Evolutionary conservation across 192 early-diverging fungal genomes (phyloP).

Genomic region (Backusella macrospora): DNA sequence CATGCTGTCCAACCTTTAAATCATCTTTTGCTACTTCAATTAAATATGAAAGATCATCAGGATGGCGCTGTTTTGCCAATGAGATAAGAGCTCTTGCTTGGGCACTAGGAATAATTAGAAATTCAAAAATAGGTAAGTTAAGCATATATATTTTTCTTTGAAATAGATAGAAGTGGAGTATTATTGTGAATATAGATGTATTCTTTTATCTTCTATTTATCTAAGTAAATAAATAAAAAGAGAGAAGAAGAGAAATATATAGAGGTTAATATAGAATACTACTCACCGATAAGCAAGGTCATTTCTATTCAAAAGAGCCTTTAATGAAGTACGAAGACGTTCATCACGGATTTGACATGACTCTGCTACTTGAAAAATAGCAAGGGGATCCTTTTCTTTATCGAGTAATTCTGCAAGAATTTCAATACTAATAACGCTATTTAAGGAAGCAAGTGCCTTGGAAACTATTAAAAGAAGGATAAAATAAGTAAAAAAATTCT

Average conservation of each 20-base stretch:
- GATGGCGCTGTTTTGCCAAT: conserved; percentile 49
- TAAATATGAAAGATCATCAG: conserved; percentile 45
- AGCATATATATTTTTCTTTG: too few relatives aligned
- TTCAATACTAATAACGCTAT: conserved; percentile 37
- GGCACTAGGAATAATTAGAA: background rate
- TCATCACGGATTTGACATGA: background rate
- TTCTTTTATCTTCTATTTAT: background rate
- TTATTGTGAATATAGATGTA: too few relatives aligned
- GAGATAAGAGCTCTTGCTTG: conserved; percentile 33
- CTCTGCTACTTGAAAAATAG: conserved; percentile 25
- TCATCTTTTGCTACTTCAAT: conserved; percentile 42
- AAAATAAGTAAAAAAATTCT: background rate
- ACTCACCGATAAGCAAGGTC: conserved; percentile 1
- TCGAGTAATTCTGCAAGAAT: conserved; percentile 42
- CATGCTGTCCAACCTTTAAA: conserved; percentile 43
- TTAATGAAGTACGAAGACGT: background rate
- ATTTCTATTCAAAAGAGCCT: background rate
- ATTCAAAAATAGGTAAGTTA: too few relatives aligned
- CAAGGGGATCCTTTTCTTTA: conserved; percentile 45
- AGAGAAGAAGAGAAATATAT: background rate
- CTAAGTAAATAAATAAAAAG: background rate
- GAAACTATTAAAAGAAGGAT: conserved; percentile 21
- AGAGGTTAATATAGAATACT: too few relatives aligned
- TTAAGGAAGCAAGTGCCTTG: conserved; percentile 40
- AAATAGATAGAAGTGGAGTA: too few relatives aligned